Base-by-base conservation (phyloP, 2,329 filamentous ascomycete species). In the Aspergillus amoenus region DNA sequence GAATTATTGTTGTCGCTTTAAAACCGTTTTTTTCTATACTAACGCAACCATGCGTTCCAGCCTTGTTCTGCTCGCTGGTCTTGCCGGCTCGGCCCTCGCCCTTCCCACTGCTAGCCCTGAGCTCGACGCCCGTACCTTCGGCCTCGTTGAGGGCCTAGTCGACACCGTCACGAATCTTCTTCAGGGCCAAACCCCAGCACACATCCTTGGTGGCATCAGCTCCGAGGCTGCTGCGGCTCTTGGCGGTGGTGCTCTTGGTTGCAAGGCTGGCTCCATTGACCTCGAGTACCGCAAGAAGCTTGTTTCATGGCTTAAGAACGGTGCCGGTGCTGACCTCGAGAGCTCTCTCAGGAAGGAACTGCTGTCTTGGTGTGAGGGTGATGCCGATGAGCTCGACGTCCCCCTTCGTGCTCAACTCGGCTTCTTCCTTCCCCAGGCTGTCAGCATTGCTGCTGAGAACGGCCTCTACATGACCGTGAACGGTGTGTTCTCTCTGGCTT, bases 191-290 rank as follows among this genome's bases (percentile, higher is more conserved):
- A 60, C 55, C 51, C 61, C 65, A 13, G 56, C 39, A 17, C 54
- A 57, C 15, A 39, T 71, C 48, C 64, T 75, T 53, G 55, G 45
- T 59, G 70, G 69, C 30, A 64, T 75, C 52, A 67, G 61, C 49
- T 68, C 70, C 39, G 59, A 68, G 53, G 73, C 64, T 60, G 73
- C 72, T 50, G 73, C 72, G 27, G 73, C 73, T 51, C 68, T 75
- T 17, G 59, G 69, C 51, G 71, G 69, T 61, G 67, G 70, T 69
- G 70, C 68, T 50, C 56, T 75, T 46, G 73, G 73, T 61, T 69
- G 68, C 60, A 68, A 64, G 56, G 65, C 70, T 42, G 64, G 63
- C 46, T 56, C 54, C 13, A 66, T 75, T 53, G 59, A 70, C 40
- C 55, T 59, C 51, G 39, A 57, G 48, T 70, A 68, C 17, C 71